phyloP scores from a whole-genome alignment of 257 asterid species.

The Ehretia macrophylla region DNA sequence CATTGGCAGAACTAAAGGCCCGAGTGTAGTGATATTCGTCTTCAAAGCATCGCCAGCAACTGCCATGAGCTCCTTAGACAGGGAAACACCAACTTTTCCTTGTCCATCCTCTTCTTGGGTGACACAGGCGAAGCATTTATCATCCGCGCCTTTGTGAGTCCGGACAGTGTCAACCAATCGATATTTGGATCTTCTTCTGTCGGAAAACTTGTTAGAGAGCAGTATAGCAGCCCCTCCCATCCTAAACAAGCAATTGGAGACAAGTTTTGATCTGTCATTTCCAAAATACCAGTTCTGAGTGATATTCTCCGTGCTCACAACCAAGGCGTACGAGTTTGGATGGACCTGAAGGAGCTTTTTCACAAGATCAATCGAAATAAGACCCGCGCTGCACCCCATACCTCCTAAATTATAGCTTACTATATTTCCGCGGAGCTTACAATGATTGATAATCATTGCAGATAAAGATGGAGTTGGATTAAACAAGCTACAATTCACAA shows the following conservation, averaged over 20 bases:
- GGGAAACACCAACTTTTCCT: conserved; percentile 31
- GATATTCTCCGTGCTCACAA: conserved; percentile 36
- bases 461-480: conserved; percentile 40
- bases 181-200: conserved; percentile 33
- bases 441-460: conserved; percentile 40
- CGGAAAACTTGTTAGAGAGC: conserved; percentile 29
- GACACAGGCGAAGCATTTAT: conserved; percentile 34
- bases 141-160: conserved; percentile 38
- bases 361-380: conserved; percentile 36
- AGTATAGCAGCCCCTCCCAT: conserved; percentile 44
- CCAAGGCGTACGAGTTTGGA: conserved; percentile 32
- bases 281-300: conserved; percentile 43
- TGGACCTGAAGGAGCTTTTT: conserved; percentile 36
- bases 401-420: conserved; percentile 37
- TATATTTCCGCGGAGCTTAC: conserved; percentile 36
- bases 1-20: conserved; percentile 38
- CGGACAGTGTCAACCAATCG: conserved; percentile 26
- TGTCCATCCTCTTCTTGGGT: conserved; percentile 32
- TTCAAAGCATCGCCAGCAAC: conserved; percentile 46
- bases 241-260: conserved; percentile 40
- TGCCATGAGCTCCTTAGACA: conserved; percentile 41
- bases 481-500: conserved; percentile 43
- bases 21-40: conserved; percentile 36
- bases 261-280: conserved; percentile 34
- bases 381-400: conserved; percentile 44